Percentiles rank a stretch among this genome's conserved stretches.
Evolutionary conservation across 176 grass and related monocot species (phyloP).

Genomic region (Aegilops sharonensis): DNA sequence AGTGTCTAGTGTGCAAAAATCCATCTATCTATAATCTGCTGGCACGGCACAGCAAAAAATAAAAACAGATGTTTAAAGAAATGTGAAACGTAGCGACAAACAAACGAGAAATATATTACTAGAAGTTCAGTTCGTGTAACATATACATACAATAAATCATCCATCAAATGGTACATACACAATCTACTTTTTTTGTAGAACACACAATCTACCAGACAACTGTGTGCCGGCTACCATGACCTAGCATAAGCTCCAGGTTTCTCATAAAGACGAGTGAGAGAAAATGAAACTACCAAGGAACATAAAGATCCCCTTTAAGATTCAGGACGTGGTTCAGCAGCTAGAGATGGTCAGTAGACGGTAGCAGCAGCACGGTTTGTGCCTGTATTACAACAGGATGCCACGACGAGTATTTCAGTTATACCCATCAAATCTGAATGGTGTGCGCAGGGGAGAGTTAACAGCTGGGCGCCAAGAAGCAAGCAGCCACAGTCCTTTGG

Average conservation of each 20-base stretch:
- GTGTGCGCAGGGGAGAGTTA: neutral
- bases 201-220: neutral
- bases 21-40: neutral
- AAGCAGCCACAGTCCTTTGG: neutral
- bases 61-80: neutral
- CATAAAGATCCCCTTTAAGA: neutral
- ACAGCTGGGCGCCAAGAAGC: conserved; percentile 9
- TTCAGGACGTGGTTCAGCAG: neutral
- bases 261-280: no score
- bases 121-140: neutral
- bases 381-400: neutral
- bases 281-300: neutral
- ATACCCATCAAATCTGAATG: neutral
- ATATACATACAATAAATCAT: neutral
- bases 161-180: conserved; percentile 24
- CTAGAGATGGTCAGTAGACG: neutral
- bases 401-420: conserved; percentile 9
- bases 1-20: neutral
- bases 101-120: neutral
- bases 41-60: neutral
- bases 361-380: neutral
- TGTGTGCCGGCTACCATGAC: neutral
- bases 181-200: neutral
- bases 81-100: neutral
- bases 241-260: no score